A percentile compares a stretch with the other conserved stretches of the same genome.
Evolutionary conservation across 352 stramenopile genomes (phyloP).

Genomic region (Phytophthora hibernalis): DNA sequence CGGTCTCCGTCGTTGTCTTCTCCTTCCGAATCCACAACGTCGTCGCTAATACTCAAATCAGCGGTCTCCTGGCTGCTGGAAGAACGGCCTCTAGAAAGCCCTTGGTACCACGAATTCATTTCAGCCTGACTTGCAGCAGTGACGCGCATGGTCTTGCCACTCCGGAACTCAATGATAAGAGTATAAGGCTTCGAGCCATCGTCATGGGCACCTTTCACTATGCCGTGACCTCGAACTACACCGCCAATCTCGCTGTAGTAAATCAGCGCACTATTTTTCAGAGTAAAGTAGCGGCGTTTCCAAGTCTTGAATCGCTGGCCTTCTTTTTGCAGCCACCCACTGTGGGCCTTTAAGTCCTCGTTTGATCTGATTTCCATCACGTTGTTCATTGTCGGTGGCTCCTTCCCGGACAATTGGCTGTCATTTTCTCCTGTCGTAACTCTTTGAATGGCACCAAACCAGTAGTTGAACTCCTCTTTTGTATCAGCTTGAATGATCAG

Average conservation of each 20-base stretch:
- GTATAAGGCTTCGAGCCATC: slow-evolving; percentile 63
- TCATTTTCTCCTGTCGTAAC: slow-evolving; percentile 28
- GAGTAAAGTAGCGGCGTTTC: slow-evolving; percentile 79
- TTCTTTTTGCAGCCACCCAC: slow-evolving; percentile 83
- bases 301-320: slow-evolving; percentile 79
- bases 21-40: slow-evolving; percentile 28
- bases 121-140: slow-evolving; percentile 39
- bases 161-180: slow-evolving; percentile 50
- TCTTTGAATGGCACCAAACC: slow-evolving; percentile 53
- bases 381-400: slow-evolving; percentile 18
- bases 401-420: slow-evolving; percentile 6
- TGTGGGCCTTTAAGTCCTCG: slow-evolving; percentile 44
- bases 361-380: slow-evolving; percentile 17
- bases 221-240: slow-evolving; percentile 65
- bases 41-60: slow-evolving; percentile 31
- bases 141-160: slow-evolving; percentile 47
- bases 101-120: slow-evolving; percentile 56
- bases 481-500: slow-evolving; percentile 71
- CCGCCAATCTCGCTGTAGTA: slow-evolving; percentile 74
- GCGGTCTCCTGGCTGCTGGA: slow-evolving; percentile 27
- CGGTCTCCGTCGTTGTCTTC: slow-evolving; percentile 28
- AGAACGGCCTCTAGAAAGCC: slow-evolving; percentile 36
- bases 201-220: slow-evolving; percentile 49
- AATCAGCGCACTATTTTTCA: slow-evolving; percentile 74
- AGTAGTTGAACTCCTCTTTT: slow-evolving; percentile 70